Evolutionary conservation across 202 grass and related monocot genomes (phyloP).

Genomic region (Bolboschoenoplectus hybrid): DNA sequence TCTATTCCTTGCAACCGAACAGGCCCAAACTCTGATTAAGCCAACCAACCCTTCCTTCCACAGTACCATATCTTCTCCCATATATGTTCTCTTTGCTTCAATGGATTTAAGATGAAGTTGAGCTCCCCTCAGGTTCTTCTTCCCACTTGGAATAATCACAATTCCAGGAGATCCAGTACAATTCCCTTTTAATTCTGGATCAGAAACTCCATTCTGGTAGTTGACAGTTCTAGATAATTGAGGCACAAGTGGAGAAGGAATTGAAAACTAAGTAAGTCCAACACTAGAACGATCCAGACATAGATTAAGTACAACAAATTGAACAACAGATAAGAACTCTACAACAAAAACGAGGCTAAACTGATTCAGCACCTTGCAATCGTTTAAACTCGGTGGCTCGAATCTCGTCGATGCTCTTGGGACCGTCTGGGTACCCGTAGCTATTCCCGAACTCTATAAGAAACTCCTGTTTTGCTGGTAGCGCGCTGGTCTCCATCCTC

Average conservation of each 20-base stretch:
- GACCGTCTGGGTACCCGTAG: conserved; percentile 81
- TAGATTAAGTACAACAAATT: not conserved
- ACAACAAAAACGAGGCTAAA: not conserved
- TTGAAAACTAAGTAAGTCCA: not conserved
- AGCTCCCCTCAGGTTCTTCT: not conserved
- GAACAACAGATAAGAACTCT: not conserved
- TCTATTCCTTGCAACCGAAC: no score
- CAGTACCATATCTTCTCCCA: not conserved
- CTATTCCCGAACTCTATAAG: conserved; percentile 54
- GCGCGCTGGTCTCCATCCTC: conserved; percentile 31
- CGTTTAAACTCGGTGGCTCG: conserved; percentile 79
- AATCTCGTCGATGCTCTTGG: conserved; percentile 70
- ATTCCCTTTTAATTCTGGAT: not conserved
- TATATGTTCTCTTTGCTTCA: not conserved
- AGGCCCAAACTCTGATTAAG: not conserved
- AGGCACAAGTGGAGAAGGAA: not conserved
- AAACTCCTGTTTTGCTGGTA: conserved; percentile 60
- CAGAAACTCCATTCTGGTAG: not conserved
- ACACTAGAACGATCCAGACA: not conserved
- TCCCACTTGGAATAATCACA: not conserved
- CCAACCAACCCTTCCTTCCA: conserved; percentile 1
- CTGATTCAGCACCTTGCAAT: conserved; percentile 58
- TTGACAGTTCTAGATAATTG: not conserved
- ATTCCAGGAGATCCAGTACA: not conserved
- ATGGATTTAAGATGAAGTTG: not conserved